Evolutionary conservation across 768 basidiomycete species (phyloP).

Genomic region (Suillus bovinus): DNA sequence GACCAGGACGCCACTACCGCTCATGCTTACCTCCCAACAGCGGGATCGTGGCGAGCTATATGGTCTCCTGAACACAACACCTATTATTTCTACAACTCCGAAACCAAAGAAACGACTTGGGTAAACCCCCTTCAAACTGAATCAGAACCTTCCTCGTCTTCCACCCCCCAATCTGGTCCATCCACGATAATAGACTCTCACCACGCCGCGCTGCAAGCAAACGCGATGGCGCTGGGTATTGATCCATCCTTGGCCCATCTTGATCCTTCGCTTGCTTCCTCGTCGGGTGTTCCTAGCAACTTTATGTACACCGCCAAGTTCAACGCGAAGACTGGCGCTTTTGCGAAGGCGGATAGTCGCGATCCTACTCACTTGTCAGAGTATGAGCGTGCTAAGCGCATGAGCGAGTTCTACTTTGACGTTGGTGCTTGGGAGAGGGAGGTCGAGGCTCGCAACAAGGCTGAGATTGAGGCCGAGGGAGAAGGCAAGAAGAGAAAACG

Average conservation of each 20-base stretch:
- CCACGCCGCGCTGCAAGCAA: constrained; percentile 59
- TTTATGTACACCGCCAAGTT: constrained; percentile 68
- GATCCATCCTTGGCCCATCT: constrained; percentile 81
- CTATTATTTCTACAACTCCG: constrained; percentile 83
- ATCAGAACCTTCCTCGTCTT: constrained; percentile 22
- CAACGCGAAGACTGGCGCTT: constrained; percentile 80
- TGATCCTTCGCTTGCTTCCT: constrained; percentile 63
- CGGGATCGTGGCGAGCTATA: constrained; percentile 73
- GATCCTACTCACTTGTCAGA: constrained; percentile 79
- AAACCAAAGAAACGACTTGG: constrained; percentile 84
- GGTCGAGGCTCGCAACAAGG: constrained; percentile 46
- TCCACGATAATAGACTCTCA: constrained; percentile 34
- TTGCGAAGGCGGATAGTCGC: constrained; percentile 63
- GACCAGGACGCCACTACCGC: constrained; percentile 10
- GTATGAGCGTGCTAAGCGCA: constrained; percentile 73
- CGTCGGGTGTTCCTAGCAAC: constrained; percentile 31
- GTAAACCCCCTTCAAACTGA: constrained; percentile 63
- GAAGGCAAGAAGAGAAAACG: constrained; percentile 73
- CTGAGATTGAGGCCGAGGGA: constrained; percentile 42
- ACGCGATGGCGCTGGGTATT: constrained; percentile 77
- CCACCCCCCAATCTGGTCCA: constrained; percentile 17
- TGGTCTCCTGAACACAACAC: constrained; percentile 75
- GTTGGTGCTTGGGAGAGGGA: constrained; percentile 78
- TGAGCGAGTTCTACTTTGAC: constrained; percentile 90
- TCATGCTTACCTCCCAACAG: constrained; percentile 23